These are phyloP conservation scores for Ceratobasidium theobromae DNA, from an alignment of 1,284 basidiomycete species.

Conservation along the genomic window DNA sequence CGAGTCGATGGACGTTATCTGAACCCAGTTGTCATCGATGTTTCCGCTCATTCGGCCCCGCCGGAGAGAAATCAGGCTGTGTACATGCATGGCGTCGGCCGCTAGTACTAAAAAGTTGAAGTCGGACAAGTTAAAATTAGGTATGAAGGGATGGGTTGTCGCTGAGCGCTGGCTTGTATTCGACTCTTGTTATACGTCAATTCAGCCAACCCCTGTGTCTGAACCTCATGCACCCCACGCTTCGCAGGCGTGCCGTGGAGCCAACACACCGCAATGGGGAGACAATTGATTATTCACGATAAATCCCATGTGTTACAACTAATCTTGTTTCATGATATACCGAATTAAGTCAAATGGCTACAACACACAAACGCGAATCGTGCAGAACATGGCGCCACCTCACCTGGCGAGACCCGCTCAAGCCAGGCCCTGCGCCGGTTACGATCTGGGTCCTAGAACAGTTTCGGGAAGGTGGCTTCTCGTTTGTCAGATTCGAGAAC, in stretches of 20 bases:
- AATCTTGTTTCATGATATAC: background rate
- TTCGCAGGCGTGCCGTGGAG: background rate
- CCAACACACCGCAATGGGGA: background rate
- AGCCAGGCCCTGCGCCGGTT: background rate
- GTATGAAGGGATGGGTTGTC: background rate
- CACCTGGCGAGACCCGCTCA: too few species aligned
- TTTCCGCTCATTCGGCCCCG: background rate
- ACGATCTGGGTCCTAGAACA: background rate
- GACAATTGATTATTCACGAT: background rate
- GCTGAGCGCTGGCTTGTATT: too few species aligned
- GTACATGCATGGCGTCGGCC: background rate
- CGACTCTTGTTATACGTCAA: too few species aligned
- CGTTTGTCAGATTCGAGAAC: background rate
- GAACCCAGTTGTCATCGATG: conserved; percentile 13
- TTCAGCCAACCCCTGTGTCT: background rate
- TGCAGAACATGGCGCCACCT: too few species aligned
- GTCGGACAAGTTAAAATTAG: background rate
- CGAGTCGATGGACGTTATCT: background rate
- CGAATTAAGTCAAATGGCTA: background rate
- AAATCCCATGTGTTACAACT: background rate
- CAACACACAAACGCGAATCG: background rate
- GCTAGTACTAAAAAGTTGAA: background rate
- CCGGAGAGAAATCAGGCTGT: background rate
- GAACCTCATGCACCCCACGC: background rate
- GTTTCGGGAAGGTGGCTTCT: background rate